These are phyloP conservation scores for Trichoderma aggressivum DNA, from an alignment of 2,329 filamentous ascomycete genomes.

Conservation along the genomic window DNA sequence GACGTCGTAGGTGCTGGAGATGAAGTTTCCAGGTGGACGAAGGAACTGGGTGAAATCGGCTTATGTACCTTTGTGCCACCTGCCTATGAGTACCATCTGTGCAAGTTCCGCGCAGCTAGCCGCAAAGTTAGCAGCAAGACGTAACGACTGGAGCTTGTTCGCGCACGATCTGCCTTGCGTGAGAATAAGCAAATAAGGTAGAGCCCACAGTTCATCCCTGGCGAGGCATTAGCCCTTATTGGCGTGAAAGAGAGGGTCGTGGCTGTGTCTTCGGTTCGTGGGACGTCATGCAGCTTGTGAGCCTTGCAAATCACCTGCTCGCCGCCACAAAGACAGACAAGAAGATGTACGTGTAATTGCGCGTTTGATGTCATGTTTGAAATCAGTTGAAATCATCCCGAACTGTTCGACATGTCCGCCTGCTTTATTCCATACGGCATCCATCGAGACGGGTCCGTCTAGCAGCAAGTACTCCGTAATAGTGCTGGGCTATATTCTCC, in stretches of 20 bases:
- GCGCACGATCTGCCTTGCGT: conserved; percentile 17
- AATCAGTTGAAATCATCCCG: background rate
- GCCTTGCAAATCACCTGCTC: background rate
- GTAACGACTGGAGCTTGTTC: background rate
- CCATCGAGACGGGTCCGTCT: too few species aligned
- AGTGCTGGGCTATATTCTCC: background rate
- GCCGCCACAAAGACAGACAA: background rate
- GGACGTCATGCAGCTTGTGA: conserved; percentile 2
- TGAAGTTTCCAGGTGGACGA: background rate
- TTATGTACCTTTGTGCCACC: background rate
- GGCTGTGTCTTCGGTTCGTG: conserved; percentile 4
- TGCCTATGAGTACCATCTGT: background rate
- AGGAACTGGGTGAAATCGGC: background rate
- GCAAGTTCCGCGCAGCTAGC: background rate
- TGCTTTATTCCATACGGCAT: background rate
- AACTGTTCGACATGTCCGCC: background rate
- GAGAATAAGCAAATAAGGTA: conserved; percentile 14
- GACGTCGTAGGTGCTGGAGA: background rate
- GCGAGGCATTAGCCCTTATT: background rate
- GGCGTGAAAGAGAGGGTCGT: conserved; percentile 6
- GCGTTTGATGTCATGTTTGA: background rate
- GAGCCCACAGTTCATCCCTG: conserved; percentile 11
- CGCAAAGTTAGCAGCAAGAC: background rate
- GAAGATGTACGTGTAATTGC: conserved; percentile 1
- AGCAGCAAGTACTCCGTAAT: background rate